Evolutionary conservation across 148 eudicot species (phyloP).

Genomic region (Silene conica): DNA sequence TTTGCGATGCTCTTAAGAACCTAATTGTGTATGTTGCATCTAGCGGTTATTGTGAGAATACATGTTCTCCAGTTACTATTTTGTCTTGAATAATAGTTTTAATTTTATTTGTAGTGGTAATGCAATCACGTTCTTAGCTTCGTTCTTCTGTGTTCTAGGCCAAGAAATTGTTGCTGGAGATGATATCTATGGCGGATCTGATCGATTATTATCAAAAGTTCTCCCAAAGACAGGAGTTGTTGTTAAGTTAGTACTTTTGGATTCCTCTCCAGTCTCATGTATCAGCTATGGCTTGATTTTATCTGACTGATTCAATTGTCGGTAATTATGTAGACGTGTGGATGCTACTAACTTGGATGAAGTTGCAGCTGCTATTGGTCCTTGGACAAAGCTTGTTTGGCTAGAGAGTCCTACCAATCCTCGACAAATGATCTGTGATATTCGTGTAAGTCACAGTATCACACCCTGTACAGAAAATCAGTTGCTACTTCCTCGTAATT

Average conservation of each 20-base stretch:
- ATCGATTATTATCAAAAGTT: constrained; percentile 79
- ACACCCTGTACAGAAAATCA: background rate
- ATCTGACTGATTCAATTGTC: constrained; percentile 8
- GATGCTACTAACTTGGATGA: constrained; percentile 71
- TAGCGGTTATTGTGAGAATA: background rate
- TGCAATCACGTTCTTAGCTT: background rate
- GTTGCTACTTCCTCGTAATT: background rate
- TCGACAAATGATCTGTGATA: constrained; percentile 89
- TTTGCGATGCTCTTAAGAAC: background rate
- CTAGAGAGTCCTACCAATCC: constrained; percentile 98
- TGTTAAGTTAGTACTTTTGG: constrained; percentile 63
- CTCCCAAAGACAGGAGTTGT: constrained; percentile 73
- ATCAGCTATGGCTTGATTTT: background rate
- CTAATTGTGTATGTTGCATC: background rate
- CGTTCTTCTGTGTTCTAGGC: constrained; percentile 36
- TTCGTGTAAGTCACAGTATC: constrained; percentile 51
- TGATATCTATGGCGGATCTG: constrained; percentile 98
- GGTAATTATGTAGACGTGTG: constrained; percentile 47
- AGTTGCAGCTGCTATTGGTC: constrained; percentile 84
- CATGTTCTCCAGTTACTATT: background rate
- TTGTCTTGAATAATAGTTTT: background rate
- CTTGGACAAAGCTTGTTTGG: constrained; percentile 95
- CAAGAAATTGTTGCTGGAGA: constrained; percentile 97
- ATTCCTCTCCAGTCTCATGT: background rate
- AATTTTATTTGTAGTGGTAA: background rate